Conservation (phyloP, 371 early-diverging fungal species). For the Batkoa obscura region DNA sequence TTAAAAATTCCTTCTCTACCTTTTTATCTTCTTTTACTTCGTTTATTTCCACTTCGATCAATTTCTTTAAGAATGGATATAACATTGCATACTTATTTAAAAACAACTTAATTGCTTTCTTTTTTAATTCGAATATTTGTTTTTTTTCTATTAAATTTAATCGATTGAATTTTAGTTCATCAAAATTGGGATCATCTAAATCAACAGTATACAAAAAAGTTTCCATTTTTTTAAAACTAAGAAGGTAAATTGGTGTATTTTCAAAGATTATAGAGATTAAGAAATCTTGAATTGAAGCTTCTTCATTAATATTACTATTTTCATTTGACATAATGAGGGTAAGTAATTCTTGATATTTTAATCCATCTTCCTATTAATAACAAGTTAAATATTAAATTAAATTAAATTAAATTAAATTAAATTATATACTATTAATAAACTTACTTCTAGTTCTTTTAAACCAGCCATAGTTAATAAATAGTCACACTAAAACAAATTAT, state of each 20-base stretch:
- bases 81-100: no score
- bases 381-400: not conserved
- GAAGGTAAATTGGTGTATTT: not conserved
- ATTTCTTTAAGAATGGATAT: no score
- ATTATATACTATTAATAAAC: not conserved
- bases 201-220: conserved; percentile 4
- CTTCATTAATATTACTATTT: not conserved
- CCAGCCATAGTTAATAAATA: no score
- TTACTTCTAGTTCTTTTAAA: not conserved
- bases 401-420: not conserved
- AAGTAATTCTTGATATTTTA: not conserved
- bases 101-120: no score
- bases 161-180: no score
- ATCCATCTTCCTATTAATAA: not conserved
- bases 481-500: no score
- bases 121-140: no score
- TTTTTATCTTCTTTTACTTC: no score
- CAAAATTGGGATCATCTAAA: not conserved
- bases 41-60: no score
- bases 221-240: not conserved
- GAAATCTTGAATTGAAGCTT: not conserved
- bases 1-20: no score
- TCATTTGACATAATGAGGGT: not conserved
- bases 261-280: not conserved
- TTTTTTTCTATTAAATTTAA: no score